These are phyloP conservation scores for Chaetomium strumarium DNA, from an alignment of 2,329 filamentous ascomycete species.

Conservation along the genomic window DNA sequence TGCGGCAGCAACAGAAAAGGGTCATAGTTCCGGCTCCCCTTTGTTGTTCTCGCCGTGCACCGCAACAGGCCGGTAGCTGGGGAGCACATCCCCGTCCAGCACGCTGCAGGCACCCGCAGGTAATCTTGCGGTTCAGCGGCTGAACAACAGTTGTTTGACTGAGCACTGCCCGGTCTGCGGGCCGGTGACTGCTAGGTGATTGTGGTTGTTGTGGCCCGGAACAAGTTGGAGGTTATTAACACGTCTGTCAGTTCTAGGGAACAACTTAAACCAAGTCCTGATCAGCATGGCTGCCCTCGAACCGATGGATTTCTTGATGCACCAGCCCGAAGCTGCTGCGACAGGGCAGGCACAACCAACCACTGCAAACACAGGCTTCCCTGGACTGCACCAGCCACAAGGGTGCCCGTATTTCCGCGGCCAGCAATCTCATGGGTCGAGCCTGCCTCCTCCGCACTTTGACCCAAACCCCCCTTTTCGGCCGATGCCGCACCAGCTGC, in stretches of 20 bases:
- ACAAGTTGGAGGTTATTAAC: not conserved
- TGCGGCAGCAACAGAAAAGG: too few species aligned
- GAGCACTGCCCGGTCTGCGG: not conserved
- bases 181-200: not conserved
- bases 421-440: slow-evolving; percentile 7
- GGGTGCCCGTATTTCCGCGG: slow-evolving; percentile 19
- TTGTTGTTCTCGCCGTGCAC: too few species aligned
- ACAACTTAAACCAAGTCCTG: not conserved
- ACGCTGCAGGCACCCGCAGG: slow-evolving; percentile 1
- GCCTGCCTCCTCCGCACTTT: slow-evolving; percentile 16
- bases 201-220: not conserved
- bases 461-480: slow-evolving; percentile 7
- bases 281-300: slow-evolving; percentile 25
- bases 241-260: not conserved
- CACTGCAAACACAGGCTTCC: slow-evolving; percentile 7
- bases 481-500: slow-evolving; percentile 12
- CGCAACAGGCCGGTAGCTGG: too few species aligned
- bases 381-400: slow-evolving; percentile 9
- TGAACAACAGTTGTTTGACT: not conserved
- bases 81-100: not conserved
- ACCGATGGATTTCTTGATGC: slow-evolving; percentile 31
- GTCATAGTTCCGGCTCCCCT: too few species aligned
- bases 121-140: not conserved
- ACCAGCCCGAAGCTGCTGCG: slow-evolving; percentile 18
- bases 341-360: not conserved